Evolutionary conservation across 1,284 basidiomycete species (phyloP), one percentile per base, ranked within the genome.

Genomic region (Rhodotorula sp.): DNA sequence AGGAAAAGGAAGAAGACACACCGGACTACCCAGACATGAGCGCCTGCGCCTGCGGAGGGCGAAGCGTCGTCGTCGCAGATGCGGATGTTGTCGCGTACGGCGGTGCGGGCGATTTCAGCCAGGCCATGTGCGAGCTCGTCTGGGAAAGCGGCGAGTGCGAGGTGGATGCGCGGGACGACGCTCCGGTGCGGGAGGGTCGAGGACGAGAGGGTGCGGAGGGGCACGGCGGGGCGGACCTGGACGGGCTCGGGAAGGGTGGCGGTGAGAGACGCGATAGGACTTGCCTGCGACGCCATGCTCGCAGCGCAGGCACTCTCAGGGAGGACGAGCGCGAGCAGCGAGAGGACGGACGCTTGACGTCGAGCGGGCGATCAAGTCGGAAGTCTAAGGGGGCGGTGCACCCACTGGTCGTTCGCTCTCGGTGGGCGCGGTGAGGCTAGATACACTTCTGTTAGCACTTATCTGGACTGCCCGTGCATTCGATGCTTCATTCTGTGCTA

Each of bases 71-170:
- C 46, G 72, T 69, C 63, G 19, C 74, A 50, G 21, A 76, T 61
- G 37, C 53, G 53, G 6, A 74, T 59, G 44, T 76, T 76, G 13
- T 54, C 54, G n/a, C 75, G 48, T 0, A 66, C 66, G 5, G 66
- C 59, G 3, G 55, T 37, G 5, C 21, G 13, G 0, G 71, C 75
- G 12, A 76, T 36, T 29, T 74, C 68, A 1, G 25, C 32, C 3
- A 76, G 41, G 1, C 73, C 73, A 4, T 54, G 17, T 4, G 27
- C 7, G 3, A 76, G 34, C n/a, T 72, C 61, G 12, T 60, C 44
- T 3, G 74, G 74, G 9, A 65, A 25, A 0, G 37, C 22, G 5
- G 29, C 15, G 32, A 75, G 21, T 29, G 50, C 46, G 66, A 76
- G 51, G 15, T 60, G 58, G 48, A 76, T 36, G 12, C 64, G 53